Evolutionary conservation across 2,329 filamentous ascomycete genomes (phyloP), one percentile per base, ranked within the genome.

Genomic region (Zymoseptoria tritici): DNA sequence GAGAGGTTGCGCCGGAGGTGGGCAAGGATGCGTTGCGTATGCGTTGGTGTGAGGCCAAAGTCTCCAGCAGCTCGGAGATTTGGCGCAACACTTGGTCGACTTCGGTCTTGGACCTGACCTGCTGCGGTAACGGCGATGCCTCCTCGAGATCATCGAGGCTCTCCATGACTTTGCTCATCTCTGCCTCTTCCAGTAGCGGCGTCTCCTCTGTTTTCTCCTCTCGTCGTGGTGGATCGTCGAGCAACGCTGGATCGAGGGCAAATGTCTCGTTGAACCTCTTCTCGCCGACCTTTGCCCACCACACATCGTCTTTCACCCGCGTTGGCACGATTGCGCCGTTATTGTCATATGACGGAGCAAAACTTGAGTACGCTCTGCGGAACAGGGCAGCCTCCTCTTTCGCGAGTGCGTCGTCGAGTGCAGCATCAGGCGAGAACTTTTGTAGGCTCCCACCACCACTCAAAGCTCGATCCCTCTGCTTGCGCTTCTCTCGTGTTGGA

Each of bases 271-370:
- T 81, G 67, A 88, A 90, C 58, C 78, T 82, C 61, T 83, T 83
- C 66, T 84, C 82, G 26, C 89, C 89, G 56, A 83, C 77, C 62
- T 84, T 84, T 70, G 90, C 85, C 88, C 89, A 93, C 88, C 89
- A 92, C 54, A 92, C 67, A 58, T 84, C 83, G 56, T 85, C 84
- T 60, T 89, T 83, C 55, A 85, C 80, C 36, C 84, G 83, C 1
- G 86, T 84, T 0, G 89, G 84, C 2, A 91, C 79, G 59, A 91
- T 79, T 5, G 89, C 87, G 11, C 81, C 83, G 2, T 87, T 82
- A 69, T 92, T 86, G 72, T 93, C 89, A 66, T 84, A 86, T 56
- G 83, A 85, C 0, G 89, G 89, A 5, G 89, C 89, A 72, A 92
- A 93, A 68, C 87, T 89, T 0, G 88, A 91, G 72, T 91, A 93